A percentile compares a stretch with the other conserved stretches of the same genome.
phyloP scores from a whole-genome alignment of 768 basidiomycete genomes.

The Suillus alpinus region DNA sequence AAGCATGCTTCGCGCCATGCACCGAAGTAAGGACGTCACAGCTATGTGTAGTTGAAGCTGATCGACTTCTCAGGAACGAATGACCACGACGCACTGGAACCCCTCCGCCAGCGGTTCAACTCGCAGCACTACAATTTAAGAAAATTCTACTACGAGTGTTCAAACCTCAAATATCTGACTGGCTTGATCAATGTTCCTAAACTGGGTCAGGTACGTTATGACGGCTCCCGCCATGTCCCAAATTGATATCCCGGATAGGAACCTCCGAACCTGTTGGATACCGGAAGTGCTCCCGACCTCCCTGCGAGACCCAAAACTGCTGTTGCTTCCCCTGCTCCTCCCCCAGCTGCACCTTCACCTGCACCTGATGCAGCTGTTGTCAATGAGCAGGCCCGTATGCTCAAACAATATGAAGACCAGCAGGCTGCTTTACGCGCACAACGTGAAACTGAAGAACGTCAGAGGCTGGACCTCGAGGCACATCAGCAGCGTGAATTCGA shows the following conservation, averaged over 20 bases:
- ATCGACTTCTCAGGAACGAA: constrained; percentile 67
- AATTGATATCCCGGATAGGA: constrained; percentile 52
- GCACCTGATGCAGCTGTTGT: constrained; percentile 69
- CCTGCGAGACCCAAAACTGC: constrained; percentile 74
- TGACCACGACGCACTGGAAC: constrained; percentile 85
- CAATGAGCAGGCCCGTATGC: constrained; percentile 88
- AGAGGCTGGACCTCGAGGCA: constrained; percentile 72
- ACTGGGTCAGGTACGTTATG: constrained; percentile 68
- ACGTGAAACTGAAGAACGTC: constrained; percentile 79
- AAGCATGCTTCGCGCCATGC: constrained; percentile 97
- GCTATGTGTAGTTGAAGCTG: constrained; percentile 2
- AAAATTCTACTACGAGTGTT: constrained; percentile 99
- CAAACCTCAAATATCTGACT: constrained; percentile 96
- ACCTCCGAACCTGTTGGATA: constrained; percentile 91
- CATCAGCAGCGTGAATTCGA: constrained; percentile 88
- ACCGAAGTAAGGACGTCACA: constrained; percentile 61
- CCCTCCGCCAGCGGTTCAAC: constrained; percentile 81
- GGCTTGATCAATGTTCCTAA: constrained; percentile 98
- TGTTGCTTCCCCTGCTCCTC: constrained; percentile 55
- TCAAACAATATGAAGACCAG: constrained; percentile 95
- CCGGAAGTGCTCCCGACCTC: constrained; percentile 79
- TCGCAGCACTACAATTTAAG: constrained; percentile 91
- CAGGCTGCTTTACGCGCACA: constrained; percentile 83
- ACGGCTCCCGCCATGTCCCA: background rate
- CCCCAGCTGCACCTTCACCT: constrained; percentile 70